Base-by-base conservation (phyloP, 2,329 filamentous ascomycete genomes). In the Colletotrichum sp. region DNA sequence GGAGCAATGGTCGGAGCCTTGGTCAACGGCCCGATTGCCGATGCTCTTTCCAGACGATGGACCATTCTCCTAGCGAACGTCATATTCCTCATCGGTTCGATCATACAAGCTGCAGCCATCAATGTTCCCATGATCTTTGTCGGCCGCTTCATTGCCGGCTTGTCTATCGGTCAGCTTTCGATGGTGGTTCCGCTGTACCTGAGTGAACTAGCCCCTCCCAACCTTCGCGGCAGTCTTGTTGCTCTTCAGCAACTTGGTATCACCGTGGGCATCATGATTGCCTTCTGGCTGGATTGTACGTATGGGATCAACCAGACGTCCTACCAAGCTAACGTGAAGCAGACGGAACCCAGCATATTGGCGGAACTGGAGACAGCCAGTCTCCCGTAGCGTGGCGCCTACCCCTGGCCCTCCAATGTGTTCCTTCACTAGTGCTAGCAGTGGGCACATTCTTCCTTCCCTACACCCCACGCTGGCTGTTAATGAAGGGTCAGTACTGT, bases 1-100 rank as follows among this genome's bases (percentile, higher is more conserved):
- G 90, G 90, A 69, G 90, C 90, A 49, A 89, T 87, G 87, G 80
- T 88, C 65, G 89, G 89, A 4, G 89, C 88, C 3, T 81, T 90
- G 30, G 68, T 84, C 75, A 86, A 86, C 70, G 86, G 86, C 2
- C 83, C 86, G 2, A 78, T 86, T 30, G 84, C 84, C 30, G 84
- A 86, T 72, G 79, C 78, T 5, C 70, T 85, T 28, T 81, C 81
- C 2, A 79, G 85, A 26, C 85, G 83, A 69, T 80, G 83, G 4
- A 83, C 83, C 8, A 85, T 86, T 66, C 77, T 85, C 8, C 66
- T 84, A 4, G 84, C 83, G 36, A 82, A 84, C 9, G 79, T 82
- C 44, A 80, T 85, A 70, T 85, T 85, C 72, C 79, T 83, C 13
- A 82, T 89, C 69, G 88, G 88, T 5, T 86, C 87, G 1, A 82